A percentile compares a stretch with the other conserved stretches of the same genome.
These are phyloP conservation scores for Aspergillus phoenicis DNA, from an alignment of 2,329 filamentous ascomycete species.

Conservation along the genomic window DNA sequence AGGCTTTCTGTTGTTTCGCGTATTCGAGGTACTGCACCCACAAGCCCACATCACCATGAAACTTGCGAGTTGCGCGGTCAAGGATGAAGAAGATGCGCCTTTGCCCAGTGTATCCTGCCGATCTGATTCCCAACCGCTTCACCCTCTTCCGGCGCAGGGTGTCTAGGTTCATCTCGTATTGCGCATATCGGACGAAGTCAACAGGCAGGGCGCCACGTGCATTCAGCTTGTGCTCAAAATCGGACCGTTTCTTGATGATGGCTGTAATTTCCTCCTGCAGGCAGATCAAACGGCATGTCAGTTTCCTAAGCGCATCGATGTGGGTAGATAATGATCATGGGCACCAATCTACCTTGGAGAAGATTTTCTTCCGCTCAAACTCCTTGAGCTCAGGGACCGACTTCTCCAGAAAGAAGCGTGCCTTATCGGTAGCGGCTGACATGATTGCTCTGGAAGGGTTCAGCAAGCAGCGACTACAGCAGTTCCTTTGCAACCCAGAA, in stretches of 20 bases:
- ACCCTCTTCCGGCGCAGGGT: slow-evolving; percentile 79
- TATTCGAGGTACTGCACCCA: slow-evolving; percentile 93
- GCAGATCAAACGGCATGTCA: slow-evolving; percentile 14
- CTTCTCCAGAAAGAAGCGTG: slow-evolving; percentile 90
- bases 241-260: slow-evolving; percentile 86
- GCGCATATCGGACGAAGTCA: slow-evolving; percentile 83
- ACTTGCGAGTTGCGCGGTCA: slow-evolving; percentile 80
- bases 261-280: slow-evolving; percentile 80
- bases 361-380: slow-evolving; percentile 89
- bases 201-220: slow-evolving; percentile 73
- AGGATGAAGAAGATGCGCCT: slow-evolving; percentile 86
- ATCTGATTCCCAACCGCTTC: slow-evolving; percentile 75
- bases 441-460: slow-evolving; percentile 51
- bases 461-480: slow-evolving; percentile 10
- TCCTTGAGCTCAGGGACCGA: slow-evolving; percentile 89
- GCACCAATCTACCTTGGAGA: slow-evolving; percentile 66
- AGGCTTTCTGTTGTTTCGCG: slow-evolving; percentile 66
- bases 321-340: neutral
- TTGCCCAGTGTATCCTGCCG: slow-evolving; percentile 71
- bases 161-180: slow-evolving; percentile 70
- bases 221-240: slow-evolving; percentile 89
- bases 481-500: neutral
- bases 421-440: slow-evolving; percentile 87
- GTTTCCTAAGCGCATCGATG: slow-evolving; percentile 7
- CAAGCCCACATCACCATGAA: slow-evolving; percentile 76